Conservation (phyloP, 305 asterid species). For the Plantago lanceolata region DNA sequence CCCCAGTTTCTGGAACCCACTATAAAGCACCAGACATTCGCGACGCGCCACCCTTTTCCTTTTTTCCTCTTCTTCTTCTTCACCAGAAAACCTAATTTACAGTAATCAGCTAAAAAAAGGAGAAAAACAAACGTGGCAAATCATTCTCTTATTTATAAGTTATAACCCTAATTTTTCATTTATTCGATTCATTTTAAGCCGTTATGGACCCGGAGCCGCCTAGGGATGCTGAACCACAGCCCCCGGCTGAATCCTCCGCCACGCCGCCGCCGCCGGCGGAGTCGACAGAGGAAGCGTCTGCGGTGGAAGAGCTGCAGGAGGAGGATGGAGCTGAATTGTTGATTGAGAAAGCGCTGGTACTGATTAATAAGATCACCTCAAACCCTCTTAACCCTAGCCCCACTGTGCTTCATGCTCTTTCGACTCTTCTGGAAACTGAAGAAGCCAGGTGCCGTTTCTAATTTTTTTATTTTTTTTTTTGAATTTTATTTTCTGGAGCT, state of each 20-base stretch:
- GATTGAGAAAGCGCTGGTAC: conserved; percentile 61
- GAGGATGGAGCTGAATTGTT: conserved; percentile 60
- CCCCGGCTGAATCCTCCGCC: conserved; percentile 16
- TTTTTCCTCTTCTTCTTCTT: not conserved
- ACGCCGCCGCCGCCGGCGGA: conserved; percentile 3
- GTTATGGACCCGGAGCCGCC: conserved; percentile 24
- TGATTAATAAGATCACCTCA: conserved; percentile 75
- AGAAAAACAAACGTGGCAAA: not conserved
- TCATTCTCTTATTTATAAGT: not conserved
- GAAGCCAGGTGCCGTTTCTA: conserved; percentile 55
- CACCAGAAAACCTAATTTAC: not conserved
- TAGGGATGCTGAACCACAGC: conserved; percentile 32
- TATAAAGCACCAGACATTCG: not conserved
- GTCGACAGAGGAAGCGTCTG: conserved; percentile 34
- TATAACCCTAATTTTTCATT: no score
- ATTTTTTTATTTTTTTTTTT: conserved; percentile 21
- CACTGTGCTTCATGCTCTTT: conserved; percentile 66
- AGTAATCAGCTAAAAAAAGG: not conserved
- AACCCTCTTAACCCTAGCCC: conserved; percentile 80
- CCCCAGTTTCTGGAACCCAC: not conserved
- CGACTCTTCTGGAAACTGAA: conserved; percentile 75
- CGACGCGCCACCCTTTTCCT: not conserved
- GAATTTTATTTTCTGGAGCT: not conserved
- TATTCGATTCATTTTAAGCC: no score
- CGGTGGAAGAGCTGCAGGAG: conserved; percentile 34